A percentile compares a stretch with the other conserved stretches of the same genome.
These are phyloP conservation scores for Goniomonas avonlea DNA, from an alignment of 78 protist species.

Conservation along the genomic window DNA sequence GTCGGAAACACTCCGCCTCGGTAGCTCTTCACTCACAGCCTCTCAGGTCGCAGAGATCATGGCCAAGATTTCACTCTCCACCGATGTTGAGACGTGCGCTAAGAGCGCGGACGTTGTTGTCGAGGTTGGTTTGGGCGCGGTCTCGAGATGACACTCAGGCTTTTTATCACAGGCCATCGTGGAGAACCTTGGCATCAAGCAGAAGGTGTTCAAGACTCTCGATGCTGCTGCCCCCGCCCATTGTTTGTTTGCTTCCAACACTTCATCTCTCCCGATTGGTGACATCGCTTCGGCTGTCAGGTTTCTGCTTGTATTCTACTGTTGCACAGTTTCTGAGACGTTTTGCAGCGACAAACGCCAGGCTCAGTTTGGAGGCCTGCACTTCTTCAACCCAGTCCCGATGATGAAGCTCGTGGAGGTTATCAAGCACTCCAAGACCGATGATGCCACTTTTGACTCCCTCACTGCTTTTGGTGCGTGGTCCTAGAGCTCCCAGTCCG, in stretches of 20 bases:
- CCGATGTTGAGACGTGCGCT: neutral
- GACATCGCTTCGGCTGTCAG: no score
- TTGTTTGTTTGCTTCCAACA: constrained; percentile 45
- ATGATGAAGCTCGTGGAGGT: constrained; percentile 48
- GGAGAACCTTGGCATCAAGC: constrained; percentile 46
- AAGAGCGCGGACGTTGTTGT: constrained; percentile 32
- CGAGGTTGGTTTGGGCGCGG: no score
- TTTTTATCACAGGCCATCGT: constrained; percentile 45
- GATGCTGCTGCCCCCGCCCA: constrained; percentile 19
- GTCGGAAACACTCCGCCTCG: no score
- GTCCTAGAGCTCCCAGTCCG: no score
- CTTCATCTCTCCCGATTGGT: constrained; percentile 31
- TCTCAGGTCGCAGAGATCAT: neutral
- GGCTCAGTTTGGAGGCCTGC: constrained; percentile 45
- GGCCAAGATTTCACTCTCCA: neutral
- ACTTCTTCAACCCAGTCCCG: constrained; percentile 63
- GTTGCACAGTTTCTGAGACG: no score
- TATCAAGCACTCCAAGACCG: neutral
- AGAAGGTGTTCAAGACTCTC: neutral
- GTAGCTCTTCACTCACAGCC: no score
- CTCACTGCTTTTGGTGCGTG: no score
- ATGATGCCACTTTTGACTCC: neutral
- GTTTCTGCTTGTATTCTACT: no score
- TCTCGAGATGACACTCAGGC: no score
- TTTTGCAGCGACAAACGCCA: neutral